phyloP scores from a whole-genome alignment of 1,284 basidiomycete species.

The Leccinum ambiguum region DNA sequence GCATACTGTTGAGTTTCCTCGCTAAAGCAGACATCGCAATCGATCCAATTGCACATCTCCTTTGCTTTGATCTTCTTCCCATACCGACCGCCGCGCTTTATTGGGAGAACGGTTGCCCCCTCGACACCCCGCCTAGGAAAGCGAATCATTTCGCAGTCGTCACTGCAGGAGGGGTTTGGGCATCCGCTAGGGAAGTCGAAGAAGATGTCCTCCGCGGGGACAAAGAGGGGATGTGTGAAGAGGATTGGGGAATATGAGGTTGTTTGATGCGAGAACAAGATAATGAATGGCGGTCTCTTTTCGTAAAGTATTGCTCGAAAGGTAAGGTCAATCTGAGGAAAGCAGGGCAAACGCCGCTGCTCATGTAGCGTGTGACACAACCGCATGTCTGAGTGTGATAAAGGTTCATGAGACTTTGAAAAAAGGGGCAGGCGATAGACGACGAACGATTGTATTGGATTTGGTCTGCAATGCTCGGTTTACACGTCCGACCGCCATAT shows the following conservation, averaged over 20 bases:
- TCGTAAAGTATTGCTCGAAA: constrained; percentile 71
- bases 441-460: constrained; percentile 65
- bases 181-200: constrained; percentile 75
- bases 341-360: constrained; percentile 67
- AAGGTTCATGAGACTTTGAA: constrained; percentile 12
- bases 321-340: constrained; percentile 74
- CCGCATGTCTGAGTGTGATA: constrained; percentile 53
- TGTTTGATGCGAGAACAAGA: constrained; percentile 74
- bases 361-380: constrained; percentile 61
- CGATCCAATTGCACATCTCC: constrained; percentile 80
- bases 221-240: constrained; percentile 66
- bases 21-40: constrained; percentile 60
- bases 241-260: constrained; percentile 77
- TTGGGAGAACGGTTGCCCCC: constrained; percentile 56
- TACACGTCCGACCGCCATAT: constrained; percentile 58
- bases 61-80: constrained; percentile 47
- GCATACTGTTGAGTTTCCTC: constrained; percentile 37
- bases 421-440: neutral
- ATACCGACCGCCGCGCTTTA: constrained; percentile 51
- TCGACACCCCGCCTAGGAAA: constrained; percentile 65
- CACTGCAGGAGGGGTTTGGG: constrained; percentile 71
- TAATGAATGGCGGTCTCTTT: constrained; percentile 68
- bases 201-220: constrained; percentile 69
- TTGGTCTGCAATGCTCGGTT: constrained; percentile 60
- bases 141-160: constrained; percentile 78